Evolutionary conservation across 257 asterid genomes (phyloP).

Genomic region (Cordia subcordata): DNA sequence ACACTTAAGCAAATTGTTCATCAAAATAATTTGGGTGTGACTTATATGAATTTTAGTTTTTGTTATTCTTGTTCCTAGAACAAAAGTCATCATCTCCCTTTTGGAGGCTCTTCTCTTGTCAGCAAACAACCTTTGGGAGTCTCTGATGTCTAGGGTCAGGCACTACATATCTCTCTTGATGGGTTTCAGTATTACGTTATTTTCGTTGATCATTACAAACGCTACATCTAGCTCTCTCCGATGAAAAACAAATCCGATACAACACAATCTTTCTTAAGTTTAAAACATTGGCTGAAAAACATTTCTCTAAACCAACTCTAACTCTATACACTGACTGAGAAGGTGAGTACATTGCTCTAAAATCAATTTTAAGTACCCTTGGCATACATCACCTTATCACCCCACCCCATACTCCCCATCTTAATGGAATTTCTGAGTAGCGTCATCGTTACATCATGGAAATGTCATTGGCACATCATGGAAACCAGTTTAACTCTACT

Average conservation of each 20-base stretch:
- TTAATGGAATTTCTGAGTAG: not conserved
- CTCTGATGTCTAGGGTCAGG: not conserved
- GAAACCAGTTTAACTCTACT: constrained; percentile 1
- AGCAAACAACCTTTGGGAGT: not conserved
- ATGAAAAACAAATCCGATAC: constrained; percentile 2
- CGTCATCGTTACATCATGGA: too few species aligned
- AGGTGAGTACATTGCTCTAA: not conserved
- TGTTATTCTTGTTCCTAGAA: not conserved
- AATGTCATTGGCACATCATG: too few species aligned
- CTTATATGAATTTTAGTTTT: not conserved
- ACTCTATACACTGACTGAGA: constrained; percentile 1
- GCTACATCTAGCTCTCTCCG: not conserved
- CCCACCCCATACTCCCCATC: not conserved
- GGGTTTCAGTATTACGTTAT: constrained; percentile 8
- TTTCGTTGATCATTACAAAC: constrained; percentile 8
- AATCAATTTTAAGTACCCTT: not conserved
- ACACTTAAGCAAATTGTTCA: not conserved
- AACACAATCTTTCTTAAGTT: not conserved
- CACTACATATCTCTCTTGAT: not conserved
- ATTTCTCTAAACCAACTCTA: not conserved
- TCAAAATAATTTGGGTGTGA: not conserved
- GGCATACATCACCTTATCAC: not conserved
- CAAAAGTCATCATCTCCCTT: constrained; percentile 2
- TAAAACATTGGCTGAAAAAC: constrained; percentile 1
- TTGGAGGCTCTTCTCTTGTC: not conserved